A percentile compares a stretch with the other conserved stretches of the same genome.
Conservation (phyloP, 2,329 filamentous ascomycete species). For the Cladobotryum mycophilum region DNA sequence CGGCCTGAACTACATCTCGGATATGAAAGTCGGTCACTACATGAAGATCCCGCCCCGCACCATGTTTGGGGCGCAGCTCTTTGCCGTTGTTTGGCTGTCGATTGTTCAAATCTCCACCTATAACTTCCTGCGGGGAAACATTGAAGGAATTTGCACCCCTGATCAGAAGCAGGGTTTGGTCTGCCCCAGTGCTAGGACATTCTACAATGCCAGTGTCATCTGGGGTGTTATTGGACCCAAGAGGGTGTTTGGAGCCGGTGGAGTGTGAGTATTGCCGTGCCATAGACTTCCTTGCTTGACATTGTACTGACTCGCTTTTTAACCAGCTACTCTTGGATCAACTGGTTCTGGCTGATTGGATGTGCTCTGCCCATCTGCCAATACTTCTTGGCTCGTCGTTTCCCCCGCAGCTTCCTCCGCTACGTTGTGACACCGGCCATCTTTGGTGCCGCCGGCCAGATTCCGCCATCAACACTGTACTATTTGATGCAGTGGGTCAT, state of each 20-base stretch:
- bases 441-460: constrained; percentile 40
- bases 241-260: constrained; percentile 26
- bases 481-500: constrained; percentile 50
- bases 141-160: constrained; percentile 44
- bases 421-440: constrained; percentile 47
- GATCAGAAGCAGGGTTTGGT: constrained; percentile 43
- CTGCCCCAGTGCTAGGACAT: constrained; percentile 50
- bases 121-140: constrained; percentile 37
- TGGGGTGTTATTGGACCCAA: constrained; percentile 50
- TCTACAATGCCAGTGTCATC: constrained; percentile 52
- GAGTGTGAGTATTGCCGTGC: constrained; percentile 12
- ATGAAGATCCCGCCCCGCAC: constrained; percentile 45
- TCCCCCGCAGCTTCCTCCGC: constrained; percentile 36
- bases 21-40: constrained; percentile 45
- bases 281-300: too few species aligned
- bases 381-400: constrained; percentile 40
- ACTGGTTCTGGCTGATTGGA: constrained; percentile 50
- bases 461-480: constrained; percentile 48
- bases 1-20: constrained; percentile 37
- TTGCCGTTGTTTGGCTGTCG: constrained; percentile 30
- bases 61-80: constrained; percentile 38
- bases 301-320: too few species aligned
- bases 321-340: constrained; percentile 31
- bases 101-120: constrained; percentile 29
- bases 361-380: constrained; percentile 39